These are phyloP conservation scores for Trichophaea hybrida DNA, from an alignment of 2,329 filamentous ascomycete species.

Conservation along the genomic window DNA sequence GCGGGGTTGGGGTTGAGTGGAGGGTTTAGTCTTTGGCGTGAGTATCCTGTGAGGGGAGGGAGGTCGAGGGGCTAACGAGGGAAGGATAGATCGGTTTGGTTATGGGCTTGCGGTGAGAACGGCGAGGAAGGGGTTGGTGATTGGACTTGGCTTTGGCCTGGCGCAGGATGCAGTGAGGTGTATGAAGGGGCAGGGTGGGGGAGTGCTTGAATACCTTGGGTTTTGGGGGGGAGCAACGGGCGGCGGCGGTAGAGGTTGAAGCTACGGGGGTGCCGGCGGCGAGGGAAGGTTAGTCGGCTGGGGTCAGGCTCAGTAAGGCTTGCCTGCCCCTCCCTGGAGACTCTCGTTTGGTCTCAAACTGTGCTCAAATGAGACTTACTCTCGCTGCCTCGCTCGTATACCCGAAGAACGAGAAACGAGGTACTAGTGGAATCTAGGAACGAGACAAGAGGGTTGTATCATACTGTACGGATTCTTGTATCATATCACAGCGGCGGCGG, in stretches of 20 bases:
- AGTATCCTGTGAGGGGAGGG: constrained; percentile 29
- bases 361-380: too few relatives aligned
- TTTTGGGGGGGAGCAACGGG: not conserved
- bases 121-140: constrained; percentile 62
- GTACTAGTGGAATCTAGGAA: too few relatives aligned
- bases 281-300: not conserved
- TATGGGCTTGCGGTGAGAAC: constrained; percentile 61
- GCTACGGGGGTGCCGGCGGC: not conserved
- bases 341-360: too few relatives aligned
- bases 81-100: constrained; percentile 55
- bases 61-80: constrained; percentile 12
- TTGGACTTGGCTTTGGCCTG: constrained; percentile 54
- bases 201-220: constrained; percentile 18
- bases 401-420: too few relatives aligned
- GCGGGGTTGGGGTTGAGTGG: constrained; percentile 76
- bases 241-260: not conserved
- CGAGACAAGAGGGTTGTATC: too few relatives aligned
- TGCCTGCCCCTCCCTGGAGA: too few relatives aligned
- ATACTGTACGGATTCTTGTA: too few relatives aligned
- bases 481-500: too few relatives aligned
- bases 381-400: too few relatives aligned
- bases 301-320: too few relatives aligned
- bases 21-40: constrained; percentile 74
- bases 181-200: constrained; percentile 8
- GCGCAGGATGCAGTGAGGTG: constrained; percentile 23